Conservation (phyloP, 75 land plant species). For the Selaginella tamariscina region DNA sequence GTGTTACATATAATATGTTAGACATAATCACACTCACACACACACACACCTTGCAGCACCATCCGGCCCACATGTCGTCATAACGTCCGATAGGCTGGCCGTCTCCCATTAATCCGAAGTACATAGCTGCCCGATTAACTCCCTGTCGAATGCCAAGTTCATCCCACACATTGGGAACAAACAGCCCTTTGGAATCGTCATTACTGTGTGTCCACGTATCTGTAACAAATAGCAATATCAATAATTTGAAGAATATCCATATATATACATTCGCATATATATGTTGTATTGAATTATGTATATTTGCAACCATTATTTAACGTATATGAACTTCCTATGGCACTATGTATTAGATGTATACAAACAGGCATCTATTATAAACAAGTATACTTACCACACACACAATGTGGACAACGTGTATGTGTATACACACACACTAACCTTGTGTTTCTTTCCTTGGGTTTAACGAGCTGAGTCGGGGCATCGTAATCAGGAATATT, state of each 20-base stretch:
- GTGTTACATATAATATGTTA: too few relatives aligned
- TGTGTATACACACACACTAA: too few relatives aligned
- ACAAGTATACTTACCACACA: too few relatives aligned
- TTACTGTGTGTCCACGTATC: conserved; percentile 67
- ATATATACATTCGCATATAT: too few relatives aligned
- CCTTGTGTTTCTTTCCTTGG: conserved; percentile 41
- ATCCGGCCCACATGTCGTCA: conserved; percentile 95
- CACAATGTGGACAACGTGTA: too few relatives aligned
- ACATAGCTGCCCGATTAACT: conserved; percentile 75
- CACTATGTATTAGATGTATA: too few relatives aligned
- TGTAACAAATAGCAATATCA: conserved; percentile 15
- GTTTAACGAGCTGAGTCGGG: conserved; percentile 76
- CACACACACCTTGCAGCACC: conserved; percentile 79
- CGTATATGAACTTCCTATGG: too few relatives aligned
- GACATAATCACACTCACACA: too few relatives aligned
- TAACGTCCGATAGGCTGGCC: conserved; percentile 88
- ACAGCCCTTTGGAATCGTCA: conserved; percentile 74
- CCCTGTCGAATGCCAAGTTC: conserved; percentile 69
- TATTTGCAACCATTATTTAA: too few relatives aligned
- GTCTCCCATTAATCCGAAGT: conserved; percentile 88
- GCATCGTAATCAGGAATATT: conserved; percentile 80
- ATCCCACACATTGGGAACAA: conserved; percentile 86
- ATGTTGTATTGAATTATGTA: too few relatives aligned
- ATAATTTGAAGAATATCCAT: too few relatives aligned
- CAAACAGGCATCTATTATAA: too few relatives aligned